These are phyloP conservation scores for Diaporthe sp. DNA, from an alignment of 2,329 filamentous ascomycete species.

Conservation along the genomic window DNA sequence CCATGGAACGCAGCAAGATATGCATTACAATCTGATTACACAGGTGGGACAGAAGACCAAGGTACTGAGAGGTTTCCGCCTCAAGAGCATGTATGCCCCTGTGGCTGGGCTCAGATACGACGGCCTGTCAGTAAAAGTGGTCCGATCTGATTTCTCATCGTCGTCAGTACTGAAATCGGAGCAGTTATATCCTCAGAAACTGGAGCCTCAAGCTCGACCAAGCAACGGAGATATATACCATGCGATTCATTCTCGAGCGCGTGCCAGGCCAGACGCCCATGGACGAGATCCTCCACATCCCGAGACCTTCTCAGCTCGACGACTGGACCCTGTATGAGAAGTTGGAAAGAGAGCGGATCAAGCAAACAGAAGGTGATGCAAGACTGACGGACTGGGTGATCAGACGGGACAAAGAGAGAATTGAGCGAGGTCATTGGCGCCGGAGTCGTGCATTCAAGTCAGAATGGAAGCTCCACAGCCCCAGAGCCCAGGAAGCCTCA, in stretches of 20 bases:
- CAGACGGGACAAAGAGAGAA: constrained; percentile 47
- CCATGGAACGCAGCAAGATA: constrained; percentile 57
- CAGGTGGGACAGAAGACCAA: constrained; percentile 63
- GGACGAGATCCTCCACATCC: constrained; percentile 58
- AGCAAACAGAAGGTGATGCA: constrained; percentile 53
- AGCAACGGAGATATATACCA: constrained; percentile 54
- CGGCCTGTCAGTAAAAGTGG: constrained; percentile 60
- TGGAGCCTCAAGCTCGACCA: constrained; percentile 60
- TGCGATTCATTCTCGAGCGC: constrained; percentile 62
- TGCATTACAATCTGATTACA: constrained; percentile 62
- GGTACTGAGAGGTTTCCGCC: constrained; percentile 63
- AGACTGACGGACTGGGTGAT: constrained; percentile 57
- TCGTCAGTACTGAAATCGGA: background rate
- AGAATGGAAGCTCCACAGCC: constrained; percentile 41
- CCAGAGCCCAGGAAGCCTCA: constrained; percentile 36
- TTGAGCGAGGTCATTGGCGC: constrained; percentile 37
- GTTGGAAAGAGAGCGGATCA: constrained; percentile 57
- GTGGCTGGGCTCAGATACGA: constrained; percentile 68
- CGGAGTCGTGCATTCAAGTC: constrained; percentile 20
- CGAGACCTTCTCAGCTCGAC: constrained; percentile 67
- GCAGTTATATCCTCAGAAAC: constrained; percentile 62
- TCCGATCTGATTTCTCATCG: background rate
- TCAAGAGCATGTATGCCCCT: constrained; percentile 66
- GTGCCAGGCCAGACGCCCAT: constrained; percentile 56
- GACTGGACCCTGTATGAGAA: constrained; percentile 67